These are phyloP conservation scores for Hypoxylon perforatum DNA, from an alignment of 495 filamentous ascomycete species.

Conservation along the genomic window DNA sequence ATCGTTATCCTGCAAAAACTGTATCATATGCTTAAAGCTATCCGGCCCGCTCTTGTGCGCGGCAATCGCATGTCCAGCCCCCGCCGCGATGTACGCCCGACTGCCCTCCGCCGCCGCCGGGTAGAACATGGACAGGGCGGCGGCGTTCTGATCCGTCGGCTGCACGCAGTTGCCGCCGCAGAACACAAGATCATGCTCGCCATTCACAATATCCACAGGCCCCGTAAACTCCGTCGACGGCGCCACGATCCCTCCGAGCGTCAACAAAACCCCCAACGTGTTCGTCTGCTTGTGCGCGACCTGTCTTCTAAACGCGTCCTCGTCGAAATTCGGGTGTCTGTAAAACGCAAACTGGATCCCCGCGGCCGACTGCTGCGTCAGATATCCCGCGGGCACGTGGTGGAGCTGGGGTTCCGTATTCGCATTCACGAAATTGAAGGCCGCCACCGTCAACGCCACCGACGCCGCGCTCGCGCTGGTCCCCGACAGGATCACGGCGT, in stretches of 20 bases:
- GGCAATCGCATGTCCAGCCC: slow-evolving; percentile 12
- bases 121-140: slow-evolving; percentile 1
- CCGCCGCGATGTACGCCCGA: slow-evolving; percentile 11
- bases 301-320: not conserved
- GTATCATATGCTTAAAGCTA: slow-evolving; percentile 21
- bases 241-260: slow-evolving; percentile 15
- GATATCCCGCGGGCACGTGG: slow-evolving; percentile 18
- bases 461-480: slow-evolving; percentile 17
- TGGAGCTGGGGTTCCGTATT: slow-evolving; percentile 29
- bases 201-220: slow-evolving; percentile 43
- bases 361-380: slow-evolving; percentile 19
- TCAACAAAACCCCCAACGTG: slow-evolving; percentile 38
- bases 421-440: slow-evolving; percentile 36
- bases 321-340: slow-evolving; percentile 12
- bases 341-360: slow-evolving; percentile 18
- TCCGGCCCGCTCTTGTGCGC: slow-evolving; percentile 15
- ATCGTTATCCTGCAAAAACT: slow-evolving; percentile 15
- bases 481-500: slow-evolving; percentile 48
- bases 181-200: slow-evolving; percentile 46
- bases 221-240: slow-evolving; percentile 40
- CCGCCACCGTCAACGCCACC: slow-evolving; percentile 17
- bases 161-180: slow-evolving; percentile 44
- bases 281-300: slow-evolving; percentile 43
- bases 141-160: slow-evolving; percentile 17
- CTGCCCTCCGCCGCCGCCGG: not conserved